phyloP scores from a whole-genome alignment of 768 basidiomycete species.

The Hypsizygus marmoreus region DNA sequence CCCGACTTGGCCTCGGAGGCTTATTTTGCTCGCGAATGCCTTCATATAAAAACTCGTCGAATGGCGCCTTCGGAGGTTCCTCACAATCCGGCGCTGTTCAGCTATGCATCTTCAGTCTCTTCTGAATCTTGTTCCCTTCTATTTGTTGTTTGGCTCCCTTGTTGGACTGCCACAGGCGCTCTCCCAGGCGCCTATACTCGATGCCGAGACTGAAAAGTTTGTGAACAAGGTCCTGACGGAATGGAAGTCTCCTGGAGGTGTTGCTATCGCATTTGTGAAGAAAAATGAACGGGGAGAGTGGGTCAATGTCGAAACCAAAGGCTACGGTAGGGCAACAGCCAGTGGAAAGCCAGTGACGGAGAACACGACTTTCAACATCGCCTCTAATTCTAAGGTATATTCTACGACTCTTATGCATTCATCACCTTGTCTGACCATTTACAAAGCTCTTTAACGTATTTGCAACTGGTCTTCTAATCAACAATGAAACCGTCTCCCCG shows the following conservation, averaged over 20 bases:
- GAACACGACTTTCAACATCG: conserved; percentile 29
- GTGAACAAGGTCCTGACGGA: conserved; percentile 24
- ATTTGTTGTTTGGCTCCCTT: conserved; percentile 4
- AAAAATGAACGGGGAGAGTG: conserved; percentile 24
- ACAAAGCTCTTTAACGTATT: conserved; percentile 26
- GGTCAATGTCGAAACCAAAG: conserved; percentile 29
- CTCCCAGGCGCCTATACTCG: conserved; percentile 14
- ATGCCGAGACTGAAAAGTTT: conserved; percentile 19
- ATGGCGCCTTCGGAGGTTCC: background rate
- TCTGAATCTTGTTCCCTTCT: conserved; percentile 11
- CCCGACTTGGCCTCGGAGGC: too few species aligned
- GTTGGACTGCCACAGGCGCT: background rate
- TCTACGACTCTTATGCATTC: background rate
- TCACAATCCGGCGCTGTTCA: conserved; percentile 5
- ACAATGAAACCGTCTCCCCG: conserved; percentile 26
- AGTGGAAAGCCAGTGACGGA: conserved; percentile 24
- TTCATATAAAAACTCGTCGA: background rate
- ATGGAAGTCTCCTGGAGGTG: conserved; percentile 29
- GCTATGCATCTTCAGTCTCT: conserved; percentile 12
- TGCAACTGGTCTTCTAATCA: conserved; percentile 27
- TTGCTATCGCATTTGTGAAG: conserved; percentile 28
- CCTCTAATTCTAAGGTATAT: conserved; percentile 31
- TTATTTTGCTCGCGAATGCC: too few species aligned
- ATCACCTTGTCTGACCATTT: background rate
- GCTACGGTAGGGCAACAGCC: conserved; percentile 28